phyloP scores from a whole-genome alignment of 164 flowering plant genomes.

The Dillenia turbinata region DNA sequence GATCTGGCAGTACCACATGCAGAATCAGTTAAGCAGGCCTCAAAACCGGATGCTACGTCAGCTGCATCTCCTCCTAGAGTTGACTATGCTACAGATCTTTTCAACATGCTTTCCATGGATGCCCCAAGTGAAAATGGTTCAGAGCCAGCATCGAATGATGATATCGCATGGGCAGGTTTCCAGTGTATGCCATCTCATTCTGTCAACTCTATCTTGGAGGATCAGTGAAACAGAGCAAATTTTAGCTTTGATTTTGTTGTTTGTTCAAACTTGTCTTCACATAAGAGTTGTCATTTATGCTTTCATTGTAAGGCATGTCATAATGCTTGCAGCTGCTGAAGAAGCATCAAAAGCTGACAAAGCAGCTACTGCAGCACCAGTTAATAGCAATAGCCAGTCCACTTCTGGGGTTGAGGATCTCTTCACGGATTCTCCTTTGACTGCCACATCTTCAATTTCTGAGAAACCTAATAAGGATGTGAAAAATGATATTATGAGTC shows the following conservation, averaged over 20 bases:
- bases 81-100: slow-evolving; percentile 86
- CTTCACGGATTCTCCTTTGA: slow-evolving; percentile 54
- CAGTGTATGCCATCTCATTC: slow-evolving; percentile 52
- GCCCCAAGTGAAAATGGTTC: slow-evolving; percentile 54
- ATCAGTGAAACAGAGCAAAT: too few relatives aligned
- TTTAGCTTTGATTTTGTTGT: not conserved
- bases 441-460: slow-evolving; percentile 22
- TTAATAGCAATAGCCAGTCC: slow-evolving; percentile 38
- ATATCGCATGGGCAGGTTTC: slow-evolving; percentile 85
- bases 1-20: slow-evolving; percentile 25
- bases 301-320: not conserved
- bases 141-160: slow-evolving; percentile 53
- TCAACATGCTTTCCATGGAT: slow-evolving; percentile 85
- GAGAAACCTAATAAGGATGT: slow-evolving; percentile 68
- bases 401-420: slow-evolving; percentile 66
- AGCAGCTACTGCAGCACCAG: slow-evolving; percentile 30
- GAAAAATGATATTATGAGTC: slow-evolving; percentile 91
- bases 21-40: slow-evolving; percentile 33
- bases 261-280: too few relatives aligned
- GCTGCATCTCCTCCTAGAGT: slow-evolving; percentile 52
- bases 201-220: not conserved
- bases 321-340: slow-evolving; percentile 61
- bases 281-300: not conserved
- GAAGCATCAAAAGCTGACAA: slow-evolving; percentile 46
- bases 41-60: slow-evolving; percentile 21